These are phyloP conservation scores for Noccaea caerulescens DNA, from an alignment of 345 rosid species.

Conservation along the genomic window DNA sequence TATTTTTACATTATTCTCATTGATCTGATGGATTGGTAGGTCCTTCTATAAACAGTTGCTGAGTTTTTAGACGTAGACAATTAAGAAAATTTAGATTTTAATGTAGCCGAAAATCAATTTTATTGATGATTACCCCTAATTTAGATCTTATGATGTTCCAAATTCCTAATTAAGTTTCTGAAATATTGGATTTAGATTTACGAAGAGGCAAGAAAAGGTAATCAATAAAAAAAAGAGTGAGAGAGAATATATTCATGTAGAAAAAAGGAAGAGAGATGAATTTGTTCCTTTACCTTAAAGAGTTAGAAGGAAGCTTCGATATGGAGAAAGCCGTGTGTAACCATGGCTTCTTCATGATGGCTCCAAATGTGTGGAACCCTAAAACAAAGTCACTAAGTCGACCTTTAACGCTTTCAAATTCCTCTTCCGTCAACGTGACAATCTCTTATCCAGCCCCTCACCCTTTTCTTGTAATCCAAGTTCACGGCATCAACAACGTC, in stretches of 20 bases:
- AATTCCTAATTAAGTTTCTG: too few relatives aligned
- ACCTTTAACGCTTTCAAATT: conserved; percentile 43
- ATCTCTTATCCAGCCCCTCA: conserved; percentile 41
- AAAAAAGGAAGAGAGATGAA: conserved; percentile 28
- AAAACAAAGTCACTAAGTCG: conserved; percentile 45
- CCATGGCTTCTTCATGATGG: conserved; percentile 66
- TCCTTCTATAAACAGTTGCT: too few relatives aligned
- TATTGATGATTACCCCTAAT: too few relatives aligned
- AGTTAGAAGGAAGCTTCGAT: conserved; percentile 26
- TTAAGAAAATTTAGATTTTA: too few relatives aligned
- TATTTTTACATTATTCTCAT: too few relatives aligned
- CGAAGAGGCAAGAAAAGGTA: background rate
- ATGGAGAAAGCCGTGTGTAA: conserved; percentile 56
- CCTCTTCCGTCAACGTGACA: conserved; percentile 41
- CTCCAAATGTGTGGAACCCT: conserved; percentile 54
- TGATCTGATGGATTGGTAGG: too few relatives aligned
- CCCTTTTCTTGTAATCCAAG: conserved; percentile 35
- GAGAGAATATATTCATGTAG: background rate
- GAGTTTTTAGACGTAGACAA: too few relatives aligned
- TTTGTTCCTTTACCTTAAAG: conserved; percentile 1
- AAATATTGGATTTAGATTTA: background rate
- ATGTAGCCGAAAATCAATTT: too few relatives aligned
- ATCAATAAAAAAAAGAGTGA: background rate
- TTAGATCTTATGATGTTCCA: too few relatives aligned
- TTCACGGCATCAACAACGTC: conserved; percentile 21